Conservation (phyloP, 441 rosid species). For the Codiaeum variegatum region DNA sequence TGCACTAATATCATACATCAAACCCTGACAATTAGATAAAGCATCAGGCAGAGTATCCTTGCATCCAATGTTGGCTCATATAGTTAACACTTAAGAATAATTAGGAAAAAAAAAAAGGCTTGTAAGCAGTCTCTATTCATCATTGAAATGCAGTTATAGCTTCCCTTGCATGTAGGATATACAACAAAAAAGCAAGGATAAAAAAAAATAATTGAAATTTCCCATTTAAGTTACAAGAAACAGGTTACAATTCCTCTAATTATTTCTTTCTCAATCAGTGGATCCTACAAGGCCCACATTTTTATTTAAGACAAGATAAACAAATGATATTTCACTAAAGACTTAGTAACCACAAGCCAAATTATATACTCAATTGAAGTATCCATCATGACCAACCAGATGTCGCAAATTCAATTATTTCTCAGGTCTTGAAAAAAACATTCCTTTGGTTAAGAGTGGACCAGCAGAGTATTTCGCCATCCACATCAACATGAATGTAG, state of each 20-base stretch:
- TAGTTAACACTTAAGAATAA: not conserved
- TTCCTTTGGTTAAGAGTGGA: not conserved
- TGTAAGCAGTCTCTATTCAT: not conserved
- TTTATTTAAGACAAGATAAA: not conserved
- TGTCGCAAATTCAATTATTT: not conserved
- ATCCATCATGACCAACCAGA: not conserved
- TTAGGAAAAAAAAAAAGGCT: not conserved
- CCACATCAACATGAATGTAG: not conserved
- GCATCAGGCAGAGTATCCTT: not conserved
- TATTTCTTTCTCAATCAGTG: not conserved
- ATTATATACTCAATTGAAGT: not conserved
- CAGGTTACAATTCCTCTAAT: slow-evolving; percentile 3
- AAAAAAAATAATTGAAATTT: not conserved
- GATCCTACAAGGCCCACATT: not conserved
- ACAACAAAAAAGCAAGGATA: not conserved
- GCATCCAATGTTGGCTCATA: not conserved
- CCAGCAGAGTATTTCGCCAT: not conserved
- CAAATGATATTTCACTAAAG: not conserved
- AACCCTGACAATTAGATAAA: not conserved
- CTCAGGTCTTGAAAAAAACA: not conserved
- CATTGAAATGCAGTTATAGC: not conserved
- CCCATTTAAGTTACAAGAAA: not conserved
- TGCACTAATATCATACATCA: not conserved
- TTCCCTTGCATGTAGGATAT: not conserved
- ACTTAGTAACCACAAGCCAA: not conserved